A percentile compares a stretch with the other conserved stretches of the same genome.
phyloP scores from a whole-genome alignment of 768 basidiomycete species.

The Suillus decipiens region DNA sequence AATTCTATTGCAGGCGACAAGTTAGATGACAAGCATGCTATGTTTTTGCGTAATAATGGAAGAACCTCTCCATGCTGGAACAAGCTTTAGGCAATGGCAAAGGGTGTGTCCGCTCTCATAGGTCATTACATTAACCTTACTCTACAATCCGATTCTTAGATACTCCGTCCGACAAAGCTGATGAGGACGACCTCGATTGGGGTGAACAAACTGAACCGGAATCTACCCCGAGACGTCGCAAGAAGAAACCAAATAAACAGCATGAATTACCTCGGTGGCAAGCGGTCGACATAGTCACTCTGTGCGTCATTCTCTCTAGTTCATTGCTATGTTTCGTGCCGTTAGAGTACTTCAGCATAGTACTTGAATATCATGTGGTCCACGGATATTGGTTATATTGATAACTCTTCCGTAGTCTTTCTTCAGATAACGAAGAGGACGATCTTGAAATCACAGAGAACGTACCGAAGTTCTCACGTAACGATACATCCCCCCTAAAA shows the following conservation, averaged over 20 bases:
- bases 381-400: not conserved
- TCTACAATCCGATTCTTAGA: slow-evolving; percentile 18
- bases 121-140: not conserved
- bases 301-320: slow-evolving; percentile 36
- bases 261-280: slow-evolving; percentile 44
- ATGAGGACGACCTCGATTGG: slow-evolving; percentile 24
- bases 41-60: slow-evolving; percentile 68
- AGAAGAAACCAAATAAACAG: slow-evolving; percentile 37
- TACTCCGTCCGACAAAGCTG: slow-evolving; percentile 20
- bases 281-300: slow-evolving; percentile 37
- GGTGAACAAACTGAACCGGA: slow-evolving; percentile 35
- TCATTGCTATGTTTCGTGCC: not conserved
- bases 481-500: slow-evolving; percentile 35
- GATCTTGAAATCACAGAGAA: slow-evolving; percentile 43
- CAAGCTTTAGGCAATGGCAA: slow-evolving; percentile 54
- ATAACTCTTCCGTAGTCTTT: slow-evolving; percentile 26
- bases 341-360: slow-evolving; percentile 2
- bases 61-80: slow-evolving; percentile 60
- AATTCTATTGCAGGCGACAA: slow-evolving; percentile 6
- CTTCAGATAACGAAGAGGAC: slow-evolving; percentile 48
- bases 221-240: slow-evolving; percentile 37
- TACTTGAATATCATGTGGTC: not conserved
- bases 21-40: slow-evolving; percentile 58
- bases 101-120: slow-evolving; percentile 40
- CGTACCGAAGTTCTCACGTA: slow-evolving; percentile 21